These are phyloP conservation scores for Podospora australis DNA, from an alignment of 495 filamentous ascomycete genomes.

Conservation along the genomic window DNA sequence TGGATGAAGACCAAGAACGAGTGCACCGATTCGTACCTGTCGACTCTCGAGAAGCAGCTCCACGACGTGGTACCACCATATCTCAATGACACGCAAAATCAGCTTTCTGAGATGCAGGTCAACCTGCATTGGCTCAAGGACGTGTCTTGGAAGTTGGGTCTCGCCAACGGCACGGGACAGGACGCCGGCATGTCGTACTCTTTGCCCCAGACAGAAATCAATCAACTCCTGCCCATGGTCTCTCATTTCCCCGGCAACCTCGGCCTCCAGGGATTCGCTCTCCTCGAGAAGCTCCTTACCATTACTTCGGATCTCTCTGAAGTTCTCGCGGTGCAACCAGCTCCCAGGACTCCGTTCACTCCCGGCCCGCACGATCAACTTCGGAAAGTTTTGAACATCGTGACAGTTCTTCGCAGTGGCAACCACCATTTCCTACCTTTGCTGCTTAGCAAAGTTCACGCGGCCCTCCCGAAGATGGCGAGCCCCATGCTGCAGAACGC, in stretches of 20 bases:
- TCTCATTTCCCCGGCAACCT: slow-evolving; percentile 67
- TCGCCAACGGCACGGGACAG: slow-evolving; percentile 34
- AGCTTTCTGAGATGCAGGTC: slow-evolving; percentile 61
- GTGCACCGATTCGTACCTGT: slow-evolving; percentile 53
- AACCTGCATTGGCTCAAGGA: slow-evolving; percentile 84
- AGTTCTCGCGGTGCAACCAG: slow-evolving; percentile 59
- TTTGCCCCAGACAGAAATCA: slow-evolving; percentile 46
- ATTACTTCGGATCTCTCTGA: slow-evolving; percentile 68
- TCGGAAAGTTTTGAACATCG: slow-evolving; percentile 58
- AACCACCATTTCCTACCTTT: slow-evolving; percentile 64
- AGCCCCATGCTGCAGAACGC: slow-evolving; percentile 49
- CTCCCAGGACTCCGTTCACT: slow-evolving; percentile 52
- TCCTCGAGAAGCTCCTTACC: slow-evolving; percentile 75
- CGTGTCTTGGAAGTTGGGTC: slow-evolving; percentile 66
- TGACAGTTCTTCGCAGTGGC: slow-evolving; percentile 63
- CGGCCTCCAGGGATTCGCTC: slow-evolving; percentile 47
- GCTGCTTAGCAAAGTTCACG: slow-evolving; percentile 61
- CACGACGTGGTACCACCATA: slow-evolving; percentile 56
- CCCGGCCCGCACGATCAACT: slow-evolving; percentile 67
- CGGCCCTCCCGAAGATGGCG: slow-evolving; percentile 55
- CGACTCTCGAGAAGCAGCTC: slow-evolving; percentile 58
- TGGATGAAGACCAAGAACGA: slow-evolving; percentile 66
- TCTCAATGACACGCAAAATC: slow-evolving; percentile 57
- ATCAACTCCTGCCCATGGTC: slow-evolving; percentile 60
- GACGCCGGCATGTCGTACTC: slow-evolving; percentile 61